Conservation (phyloP, 371 early-diverging fungal species). For the Mucor racemosus region DNA sequence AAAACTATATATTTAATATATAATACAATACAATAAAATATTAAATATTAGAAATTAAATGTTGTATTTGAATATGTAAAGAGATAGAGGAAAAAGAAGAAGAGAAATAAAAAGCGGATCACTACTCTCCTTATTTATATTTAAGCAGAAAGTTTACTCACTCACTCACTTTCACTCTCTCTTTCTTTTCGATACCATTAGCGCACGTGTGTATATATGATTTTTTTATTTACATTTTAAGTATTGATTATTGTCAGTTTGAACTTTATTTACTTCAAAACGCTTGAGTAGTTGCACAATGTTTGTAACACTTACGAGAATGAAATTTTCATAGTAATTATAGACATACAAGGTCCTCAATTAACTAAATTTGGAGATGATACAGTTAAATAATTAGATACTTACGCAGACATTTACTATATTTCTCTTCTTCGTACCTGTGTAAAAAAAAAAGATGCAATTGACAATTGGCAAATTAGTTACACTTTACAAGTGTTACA, state of each 20-base stretch:
- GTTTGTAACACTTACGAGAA: conserved; percentile 1
- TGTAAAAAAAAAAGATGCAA: too few species aligned
- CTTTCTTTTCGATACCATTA: background rate
- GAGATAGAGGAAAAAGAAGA: conserved; percentile 8
- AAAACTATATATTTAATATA: background rate
- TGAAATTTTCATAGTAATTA: background rate
- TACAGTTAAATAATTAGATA: background rate
- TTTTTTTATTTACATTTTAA: conserved; percentile 5
- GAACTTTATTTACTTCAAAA: conserved; percentile 4
- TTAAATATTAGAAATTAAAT: too few species aligned
- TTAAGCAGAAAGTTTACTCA: background rate
- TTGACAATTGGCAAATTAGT: too few species aligned
- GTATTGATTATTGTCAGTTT: conserved; percentile 14
- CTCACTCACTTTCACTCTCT: too few species aligned
- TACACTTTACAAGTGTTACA: too few species aligned
- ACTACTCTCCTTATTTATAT: conserved; percentile 16
- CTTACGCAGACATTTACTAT: background rate
- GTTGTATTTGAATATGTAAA: background rate
- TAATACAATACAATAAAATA: background rate
- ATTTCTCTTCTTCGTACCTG: too few species aligned
- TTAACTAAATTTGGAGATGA: background rate
- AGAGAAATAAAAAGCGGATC: conserved; percentile 5
- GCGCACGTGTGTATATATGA: conserved; percentile 16
- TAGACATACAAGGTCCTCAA: too few species aligned
- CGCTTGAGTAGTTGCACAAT: conserved; percentile 5